These are phyloP conservation scores for Allomyces arbusculus DNA, from an alignment of 192 early-diverging fungal genomes.

Conservation along the genomic window DNA sequence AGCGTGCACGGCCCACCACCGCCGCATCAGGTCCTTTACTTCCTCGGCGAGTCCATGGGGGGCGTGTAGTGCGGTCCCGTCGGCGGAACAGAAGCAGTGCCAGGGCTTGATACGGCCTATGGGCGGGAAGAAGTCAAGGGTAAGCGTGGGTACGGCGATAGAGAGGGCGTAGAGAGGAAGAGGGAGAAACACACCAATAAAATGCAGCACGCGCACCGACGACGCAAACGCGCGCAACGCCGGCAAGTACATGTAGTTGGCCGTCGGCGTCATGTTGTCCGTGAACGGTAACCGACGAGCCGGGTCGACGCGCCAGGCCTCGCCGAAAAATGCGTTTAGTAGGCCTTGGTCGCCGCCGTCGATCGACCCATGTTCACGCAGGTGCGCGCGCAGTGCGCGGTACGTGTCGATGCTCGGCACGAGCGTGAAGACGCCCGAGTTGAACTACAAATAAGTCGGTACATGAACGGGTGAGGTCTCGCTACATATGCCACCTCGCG, in stretches of 20 bases:
- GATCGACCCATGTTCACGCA: background rate
- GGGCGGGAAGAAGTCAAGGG: too few relatives aligned
- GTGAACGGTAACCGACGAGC: conserved; percentile 62
- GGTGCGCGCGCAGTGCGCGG: conserved; percentile 16
- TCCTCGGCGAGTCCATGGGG: background rate
- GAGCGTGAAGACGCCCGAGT: conserved; percentile 79
- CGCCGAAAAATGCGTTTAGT: conserved; percentile 68
- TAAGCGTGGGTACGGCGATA: too few relatives aligned
- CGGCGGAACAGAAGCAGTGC: background rate
- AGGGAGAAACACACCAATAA: background rate
- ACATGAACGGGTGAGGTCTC: too few relatives aligned
- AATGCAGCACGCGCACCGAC: background rate
- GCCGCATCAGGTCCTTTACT: background rate
- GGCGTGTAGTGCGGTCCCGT: background rate
- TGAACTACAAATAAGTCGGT: conserved; percentile 36
- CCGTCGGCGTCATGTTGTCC: conserved; percentile 70
- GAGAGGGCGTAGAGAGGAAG: too few relatives aligned
- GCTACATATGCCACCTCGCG: background rate
- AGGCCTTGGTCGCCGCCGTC: conserved; percentile 83
- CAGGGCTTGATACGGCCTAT: background rate
- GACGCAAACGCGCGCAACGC: background rate
- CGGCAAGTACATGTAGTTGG: conserved; percentile 38
- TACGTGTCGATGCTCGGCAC: conserved; percentile 30
- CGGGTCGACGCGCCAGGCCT: conserved; percentile 40
- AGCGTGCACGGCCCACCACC: background rate